Percentiles rank a stretch among this genome's conserved stretches.
phyloP scores from a whole-genome alignment of 2,329 filamentous ascomycete genomes.

The Colletotrichum musicola region DNA sequence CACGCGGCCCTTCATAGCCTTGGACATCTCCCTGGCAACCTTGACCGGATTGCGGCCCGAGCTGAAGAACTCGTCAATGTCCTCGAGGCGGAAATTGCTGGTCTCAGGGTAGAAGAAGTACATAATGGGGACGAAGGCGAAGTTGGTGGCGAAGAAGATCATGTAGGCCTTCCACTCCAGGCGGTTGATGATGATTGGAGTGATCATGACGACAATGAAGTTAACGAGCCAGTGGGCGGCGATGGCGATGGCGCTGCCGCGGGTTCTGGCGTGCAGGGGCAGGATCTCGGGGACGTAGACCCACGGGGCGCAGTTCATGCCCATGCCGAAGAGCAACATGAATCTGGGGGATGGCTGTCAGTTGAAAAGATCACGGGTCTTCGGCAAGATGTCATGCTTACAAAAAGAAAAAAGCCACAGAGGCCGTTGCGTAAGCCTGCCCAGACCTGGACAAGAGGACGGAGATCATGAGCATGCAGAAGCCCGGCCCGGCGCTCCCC shows the following conservation, averaged over 20 bases:
- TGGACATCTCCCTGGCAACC: slow-evolving; percentile 31
- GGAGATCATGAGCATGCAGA: slow-evolving; percentile 55
- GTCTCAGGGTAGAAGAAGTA: slow-evolving; percentile 67
- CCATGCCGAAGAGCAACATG: slow-evolving; percentile 45
- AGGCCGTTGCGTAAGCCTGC: slow-evolving; percentile 42
- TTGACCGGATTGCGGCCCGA: slow-evolving; percentile 39
- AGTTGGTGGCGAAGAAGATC: slow-evolving; percentile 64
- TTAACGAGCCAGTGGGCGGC: slow-evolving; percentile 53
- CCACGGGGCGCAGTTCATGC: slow-evolving; percentile 52
- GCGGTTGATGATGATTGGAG: slow-evolving; percentile 60
- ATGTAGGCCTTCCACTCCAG: slow-evolving; percentile 65
- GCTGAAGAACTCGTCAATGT: slow-evolving; percentile 63
- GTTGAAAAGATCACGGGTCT: background rate
- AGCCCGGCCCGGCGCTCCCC: slow-evolving; percentile 49
- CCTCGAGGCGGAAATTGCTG: slow-evolving; percentile 60
- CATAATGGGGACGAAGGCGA: slow-evolving; percentile 56
- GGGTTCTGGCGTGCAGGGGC: slow-evolving; percentile 48
- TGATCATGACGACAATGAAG: slow-evolving; percentile 62
- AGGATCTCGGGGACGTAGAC: slow-evolving; percentile 53
- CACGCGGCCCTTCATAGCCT: slow-evolving; percentile 14
- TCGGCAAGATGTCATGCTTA: slow-evolving; percentile 34
- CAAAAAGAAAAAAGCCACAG: slow-evolving; percentile 53
- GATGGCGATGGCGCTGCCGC: slow-evolving; percentile 49
- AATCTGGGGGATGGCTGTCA: slow-evolving; percentile 39
- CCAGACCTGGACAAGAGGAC: slow-evolving; percentile 45